Evolutionary conservation across 176 grass and related monocot species (phyloP), one percentile per base, ranked within the genome.

Genomic region (Avena sativa): DNA sequence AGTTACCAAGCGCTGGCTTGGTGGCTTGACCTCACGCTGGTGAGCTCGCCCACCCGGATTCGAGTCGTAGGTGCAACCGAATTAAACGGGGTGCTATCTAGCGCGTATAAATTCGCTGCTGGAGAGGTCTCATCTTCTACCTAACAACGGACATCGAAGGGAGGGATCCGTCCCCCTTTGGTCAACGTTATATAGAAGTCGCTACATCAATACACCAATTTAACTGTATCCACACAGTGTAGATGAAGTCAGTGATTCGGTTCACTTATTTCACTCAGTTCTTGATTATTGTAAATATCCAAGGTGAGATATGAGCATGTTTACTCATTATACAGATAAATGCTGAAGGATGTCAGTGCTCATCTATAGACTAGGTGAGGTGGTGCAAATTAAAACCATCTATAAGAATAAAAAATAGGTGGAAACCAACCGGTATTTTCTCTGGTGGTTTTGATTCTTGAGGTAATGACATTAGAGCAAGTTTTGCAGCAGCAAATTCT

Each of bases 401-500:
- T 28, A 78, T 47, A 66, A 57, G 48, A 5, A 16, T 36, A 49
- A 49, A 67, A 49, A 79, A 68, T 90, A 69, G 26, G 63, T 79
- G 48, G 52, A 84, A 88, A 43, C 94, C 8, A 43, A 97, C 92
- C 86, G 0, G 65, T 10, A 81, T 71, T 82, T 88, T 65, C 70
- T 88, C 71, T 84, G 78, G 59, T 74, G 70, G 87, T 63, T 57
- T 85, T 90, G 71, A 83, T 84, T 97, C 90, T 89, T 76, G 62
- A 32, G 75, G 85, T 79, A 95, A 88, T 76, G 75, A 93, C 85
- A 89, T 89, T 25, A 98, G 70, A 82, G 96, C 93, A 62, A 91
- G 81, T 87, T 88, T 74, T 81, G 96, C 96, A 89, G 88, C 93
- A 67, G 88, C 65, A 46, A 81, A 69, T 87, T 98, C 93, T 46